Evolutionary conservation across 495 filamentous ascomycete genomes (phyloP).

Genomic region (Podospora pseudopauciseta): DNA sequence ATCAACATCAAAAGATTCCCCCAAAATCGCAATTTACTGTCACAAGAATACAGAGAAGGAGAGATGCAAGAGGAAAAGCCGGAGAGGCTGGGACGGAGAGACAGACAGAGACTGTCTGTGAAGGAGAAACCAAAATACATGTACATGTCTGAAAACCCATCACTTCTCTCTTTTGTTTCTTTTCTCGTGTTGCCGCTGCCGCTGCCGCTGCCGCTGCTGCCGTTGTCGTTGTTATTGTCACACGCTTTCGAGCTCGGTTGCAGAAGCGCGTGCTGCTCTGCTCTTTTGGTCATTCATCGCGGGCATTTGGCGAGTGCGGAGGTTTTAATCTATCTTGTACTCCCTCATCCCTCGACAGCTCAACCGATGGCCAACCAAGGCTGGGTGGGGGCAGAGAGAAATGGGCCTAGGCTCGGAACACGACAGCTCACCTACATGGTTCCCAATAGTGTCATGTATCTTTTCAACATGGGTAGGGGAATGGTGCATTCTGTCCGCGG

Average conservation of each 20-base stretch:
- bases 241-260: neutral
- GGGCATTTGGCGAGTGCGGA: neutral
- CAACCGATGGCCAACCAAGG: neutral
- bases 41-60: neutral
- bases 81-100: neutral
- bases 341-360: neutral
- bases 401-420: neutral
- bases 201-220: neutral
- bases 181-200: neutral
- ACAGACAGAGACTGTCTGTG: neutral
- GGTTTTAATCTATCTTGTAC: neutral
- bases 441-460: neutral
- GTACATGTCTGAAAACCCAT: neutral
- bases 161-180: neutral
- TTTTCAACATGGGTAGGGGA: neutral
- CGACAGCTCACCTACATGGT: neutral
- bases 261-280: neutral
- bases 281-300: neutral
- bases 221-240: neutral
- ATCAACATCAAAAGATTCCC: neutral
- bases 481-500: neutral
- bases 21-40: neutral
- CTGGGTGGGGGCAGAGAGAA: neutral
- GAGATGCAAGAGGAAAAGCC: neutral
- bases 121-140: neutral